Percentiles rank a stretch among this genome's conserved stretches.
Conservation (phyloP, 352 stramenopile genomes). For the Thalassiosira pacifica region DNA sequence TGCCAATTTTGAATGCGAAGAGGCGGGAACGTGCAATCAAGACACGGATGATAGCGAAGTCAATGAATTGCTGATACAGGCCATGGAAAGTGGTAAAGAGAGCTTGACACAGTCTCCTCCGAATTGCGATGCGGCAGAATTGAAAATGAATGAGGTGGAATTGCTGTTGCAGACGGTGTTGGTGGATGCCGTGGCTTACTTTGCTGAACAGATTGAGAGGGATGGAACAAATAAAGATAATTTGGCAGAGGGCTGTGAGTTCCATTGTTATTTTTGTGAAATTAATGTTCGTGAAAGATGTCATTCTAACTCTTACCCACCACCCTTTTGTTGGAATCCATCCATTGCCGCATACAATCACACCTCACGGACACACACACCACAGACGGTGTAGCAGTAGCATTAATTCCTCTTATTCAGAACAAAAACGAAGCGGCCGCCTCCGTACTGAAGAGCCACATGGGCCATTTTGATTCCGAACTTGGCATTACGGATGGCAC, state of each 20-base stretch:
- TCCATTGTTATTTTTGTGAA: not conserved
- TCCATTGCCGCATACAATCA: not conserved
- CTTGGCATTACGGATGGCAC: not conserved
- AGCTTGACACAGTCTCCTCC: not conserved
- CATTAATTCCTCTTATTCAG: conserved; percentile 46
- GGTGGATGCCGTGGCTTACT: conserved; percentile 59
- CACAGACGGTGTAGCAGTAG: conserved; percentile 22
- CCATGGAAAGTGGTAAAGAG: conserved; percentile 30
- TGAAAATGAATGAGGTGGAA: conserved; percentile 23
- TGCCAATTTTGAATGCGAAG: conserved; percentile 36
- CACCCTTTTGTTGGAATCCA: not conserved
- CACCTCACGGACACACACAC: not conserved
- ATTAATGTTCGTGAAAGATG: no score
- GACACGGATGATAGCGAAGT: conserved; percentile 24
- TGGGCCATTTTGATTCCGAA: conserved; percentile 36
- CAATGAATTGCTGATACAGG: conserved; percentile 37
- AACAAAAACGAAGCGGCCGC: not conserved
- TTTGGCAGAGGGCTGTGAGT: conserved; percentile 45
- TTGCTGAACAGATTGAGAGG: conserved; percentile 35
- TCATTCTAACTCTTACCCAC: not conserved
- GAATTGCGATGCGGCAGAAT: conserved; percentile 31
- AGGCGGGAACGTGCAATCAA: conserved; percentile 13
- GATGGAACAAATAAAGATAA: conserved; percentile 40
- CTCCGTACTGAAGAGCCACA: conserved; percentile 46
- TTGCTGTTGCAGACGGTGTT: conserved; percentile 49